Conservation (phyloP, 1,139 yeast species). For the Sugiyamaella japonica region DNA sequence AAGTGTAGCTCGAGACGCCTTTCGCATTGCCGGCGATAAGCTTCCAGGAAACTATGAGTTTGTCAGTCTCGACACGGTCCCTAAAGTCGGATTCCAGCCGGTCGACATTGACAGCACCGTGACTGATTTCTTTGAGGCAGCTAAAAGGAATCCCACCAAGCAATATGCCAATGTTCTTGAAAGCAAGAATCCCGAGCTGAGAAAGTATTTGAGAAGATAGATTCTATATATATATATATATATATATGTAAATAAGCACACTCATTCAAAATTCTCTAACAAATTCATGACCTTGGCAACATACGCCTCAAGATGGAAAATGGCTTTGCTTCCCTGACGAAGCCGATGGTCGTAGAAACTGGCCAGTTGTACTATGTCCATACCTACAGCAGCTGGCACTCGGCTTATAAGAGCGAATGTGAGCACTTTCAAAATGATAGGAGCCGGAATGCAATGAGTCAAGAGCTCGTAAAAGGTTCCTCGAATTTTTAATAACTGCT, state of each 20-base stretch:
- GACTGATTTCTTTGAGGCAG: slow-evolving; percentile 55
- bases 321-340: slow-evolving; percentile 81
- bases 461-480: slow-evolving; percentile 77
- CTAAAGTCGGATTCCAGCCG: slow-evolving; percentile 65
- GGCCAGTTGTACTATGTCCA: slow-evolving; percentile 63
- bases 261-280: slow-evolving; percentile 41
- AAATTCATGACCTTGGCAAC: slow-evolving; percentile 82
- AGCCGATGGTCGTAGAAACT: slow-evolving; percentile 84
- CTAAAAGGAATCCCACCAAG: slow-evolving; percentile 66
- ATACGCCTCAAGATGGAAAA: slow-evolving; percentile 93
- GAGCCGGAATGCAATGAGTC: slow-evolving; percentile 92
- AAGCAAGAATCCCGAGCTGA: slow-evolving; percentile 40
- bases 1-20: slow-evolving; percentile 85
- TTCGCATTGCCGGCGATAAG: slow-evolving; percentile 88
- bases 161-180: slow-evolving; percentile 43
- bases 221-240: neutral
- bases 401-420: slow-evolving; percentile 55
- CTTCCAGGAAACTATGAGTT: slow-evolving; percentile 92
- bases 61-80: slow-evolving; percentile 61
- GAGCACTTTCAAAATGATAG: slow-evolving; percentile 67
- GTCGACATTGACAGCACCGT: slow-evolving; percentile 48
- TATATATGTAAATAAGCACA: slow-evolving; percentile 1
- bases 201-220: slow-evolving; percentile 38
- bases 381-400: slow-evolving; percentile 46
- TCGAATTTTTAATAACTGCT: slow-evolving; percentile 62